Evolutionary conservation across 306 rosid genomes (phyloP).

Genomic region (Alnus glutinosa): DNA sequence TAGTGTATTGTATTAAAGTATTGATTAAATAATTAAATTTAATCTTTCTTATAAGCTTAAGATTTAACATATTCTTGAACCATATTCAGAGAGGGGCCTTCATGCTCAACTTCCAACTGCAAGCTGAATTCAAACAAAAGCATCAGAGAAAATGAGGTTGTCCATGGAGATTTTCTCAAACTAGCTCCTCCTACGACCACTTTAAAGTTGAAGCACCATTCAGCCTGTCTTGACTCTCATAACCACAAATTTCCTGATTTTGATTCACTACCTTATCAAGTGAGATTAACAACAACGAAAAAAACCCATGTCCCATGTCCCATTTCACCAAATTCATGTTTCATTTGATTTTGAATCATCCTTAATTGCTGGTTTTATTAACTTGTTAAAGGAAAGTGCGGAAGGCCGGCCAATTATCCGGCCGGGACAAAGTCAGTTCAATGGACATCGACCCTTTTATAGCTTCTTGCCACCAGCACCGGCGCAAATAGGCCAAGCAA

Average conservation of each 20-base stretch:
- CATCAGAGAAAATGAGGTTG: conserved; percentile 37
- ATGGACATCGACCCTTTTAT: conserved; percentile 44
- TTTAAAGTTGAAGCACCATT: conserved; percentile 31
- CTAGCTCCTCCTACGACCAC: conserved; percentile 51
- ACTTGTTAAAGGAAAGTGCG: conserved; percentile 41
- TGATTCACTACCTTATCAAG: conserved; percentile 39
- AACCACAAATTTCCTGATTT: conserved; percentile 33
- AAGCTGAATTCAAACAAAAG: conserved; percentile 39
- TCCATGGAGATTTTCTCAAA: conserved; percentile 53
- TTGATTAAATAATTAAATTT: no score
- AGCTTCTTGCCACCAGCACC: conserved; percentile 54
- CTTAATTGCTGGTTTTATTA: conserved; percentile 11
- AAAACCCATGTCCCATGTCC: not conserved
- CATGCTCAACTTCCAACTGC: conserved; percentile 41
- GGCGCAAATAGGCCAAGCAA: conserved; percentile 38
- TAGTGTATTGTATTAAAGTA: no score
- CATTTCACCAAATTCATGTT: not conserved
- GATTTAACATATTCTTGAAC: conserved; percentile 3
- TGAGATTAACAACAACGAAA: conserved; percentile 23
- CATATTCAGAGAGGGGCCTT: conserved; percentile 52
- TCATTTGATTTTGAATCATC: conserved; percentile 5
- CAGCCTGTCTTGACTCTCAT: conserved; percentile 31
- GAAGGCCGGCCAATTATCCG: conserved; percentile 35
- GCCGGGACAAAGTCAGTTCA: conserved; percentile 29
- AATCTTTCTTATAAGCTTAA: no score